Base-by-base conservation (phyloP, 192 early-diverging fungal genomes). In the Phlyctochytrium arcticum region DNA sequence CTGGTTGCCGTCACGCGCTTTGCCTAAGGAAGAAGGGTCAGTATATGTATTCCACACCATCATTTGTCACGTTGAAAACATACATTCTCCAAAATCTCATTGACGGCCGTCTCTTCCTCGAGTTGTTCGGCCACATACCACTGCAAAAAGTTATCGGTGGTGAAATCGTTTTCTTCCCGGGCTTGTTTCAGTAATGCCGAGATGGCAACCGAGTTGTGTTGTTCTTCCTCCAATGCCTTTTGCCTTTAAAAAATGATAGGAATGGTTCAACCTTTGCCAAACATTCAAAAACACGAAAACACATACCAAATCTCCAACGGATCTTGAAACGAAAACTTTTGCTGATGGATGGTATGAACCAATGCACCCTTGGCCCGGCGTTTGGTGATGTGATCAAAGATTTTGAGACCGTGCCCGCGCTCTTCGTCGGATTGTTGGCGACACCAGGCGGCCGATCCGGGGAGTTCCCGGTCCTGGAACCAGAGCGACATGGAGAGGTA, bases 401-500 rank as follows among this genome's bases (percentile, higher is more conserved):
- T 73, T 36, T 58, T 72, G 19, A 76, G 62, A 4, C 59, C 74
- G 46, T 76, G 74, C 12, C 39, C 36, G 6, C 74, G 65, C 37
- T 76, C 74, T 36, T 76, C 74, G 3, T 68, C 74, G 47, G 66
- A 63, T 42, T 76, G 74, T 4, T 48, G 48, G 10, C 70, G 57
- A 62, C 74, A 76, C 74, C 74, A 76, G 3, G 34, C 36, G 21
- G 74, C 74, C 23, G 64, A 68, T 0, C 74, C 74, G 3, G 65
- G 69, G n/a, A 76, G 65, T 37, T 76, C 74, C 37, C 63, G 63
- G 44, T 76, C 74, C 29, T 44, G 46, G 62, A 76, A 76, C 70
- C 70, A 76, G 6, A 76, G 57, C 12, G 74, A 76, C 49, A 72
- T 60, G 31, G 74, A 71, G n/a, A 76, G 66, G 42, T 76, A 76